Conservation (phyloP, 169 alveolate species). For the Prorocentrum cordatum region DNA sequence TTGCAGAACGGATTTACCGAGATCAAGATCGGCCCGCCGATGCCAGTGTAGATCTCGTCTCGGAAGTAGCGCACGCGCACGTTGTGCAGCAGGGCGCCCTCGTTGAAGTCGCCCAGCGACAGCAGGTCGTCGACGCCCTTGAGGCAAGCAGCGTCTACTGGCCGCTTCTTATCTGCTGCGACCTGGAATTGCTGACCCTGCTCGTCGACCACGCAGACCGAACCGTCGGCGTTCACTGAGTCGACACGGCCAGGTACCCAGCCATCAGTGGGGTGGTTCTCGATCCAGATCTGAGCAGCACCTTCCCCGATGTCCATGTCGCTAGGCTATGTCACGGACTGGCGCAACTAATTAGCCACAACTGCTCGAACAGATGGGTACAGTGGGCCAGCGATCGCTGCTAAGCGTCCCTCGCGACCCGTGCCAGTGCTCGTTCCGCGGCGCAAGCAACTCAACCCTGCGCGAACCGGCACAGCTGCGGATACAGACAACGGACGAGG, state of each 20-base stretch:
- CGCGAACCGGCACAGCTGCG: too few species aligned
- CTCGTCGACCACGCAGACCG: background rate
- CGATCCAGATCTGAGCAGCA: too few species aligned
- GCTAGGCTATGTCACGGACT: too few species aligned
- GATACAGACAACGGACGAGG: too few species aligned
- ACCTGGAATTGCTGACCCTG: conserved; percentile 36
- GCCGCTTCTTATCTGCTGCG: conserved; percentile 17
- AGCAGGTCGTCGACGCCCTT: conserved; percentile 44
- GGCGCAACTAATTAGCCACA: too few species aligned
- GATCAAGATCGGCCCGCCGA: conserved; percentile 61
- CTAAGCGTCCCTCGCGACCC: too few species aligned
- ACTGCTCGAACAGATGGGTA: too few species aligned
- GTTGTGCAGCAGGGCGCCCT: conserved; percentile 56
- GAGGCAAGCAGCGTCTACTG: conserved; percentile 31
- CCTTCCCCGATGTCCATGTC: too few species aligned
- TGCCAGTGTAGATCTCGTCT: conserved; percentile 52
- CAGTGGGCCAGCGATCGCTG: too few species aligned
- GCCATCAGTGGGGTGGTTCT: conserved; percentile 52
- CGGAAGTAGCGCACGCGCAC: conserved; percentile 58
- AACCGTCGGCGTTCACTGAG: conserved; percentile 30
- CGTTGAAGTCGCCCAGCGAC: conserved; percentile 54
- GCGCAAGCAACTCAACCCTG: too few species aligned
- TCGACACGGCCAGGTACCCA: conserved; percentile 67
- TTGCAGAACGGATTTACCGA: conserved; percentile 63
- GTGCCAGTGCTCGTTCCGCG: too few species aligned